These are phyloP conservation scores for Chrysoporthe puriensis DNA, from an alignment of 2,329 filamentous ascomycete species.

Conservation along the genomic window DNA sequence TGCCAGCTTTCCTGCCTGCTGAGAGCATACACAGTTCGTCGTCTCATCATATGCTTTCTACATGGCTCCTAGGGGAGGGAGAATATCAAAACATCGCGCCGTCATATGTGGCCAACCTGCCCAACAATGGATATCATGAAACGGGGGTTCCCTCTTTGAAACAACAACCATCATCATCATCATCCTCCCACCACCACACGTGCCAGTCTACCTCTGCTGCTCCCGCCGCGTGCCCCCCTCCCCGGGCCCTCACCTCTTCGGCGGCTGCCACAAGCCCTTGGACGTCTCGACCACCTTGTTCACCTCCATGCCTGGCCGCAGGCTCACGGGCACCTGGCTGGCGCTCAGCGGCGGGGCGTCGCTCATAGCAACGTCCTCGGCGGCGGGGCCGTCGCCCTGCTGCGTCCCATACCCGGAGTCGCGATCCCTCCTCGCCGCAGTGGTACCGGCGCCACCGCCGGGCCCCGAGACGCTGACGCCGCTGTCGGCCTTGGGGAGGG, in stretches of 20 bases:
- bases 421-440: slow-evolving; percentile 43
- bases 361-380: slow-evolving; percentile 53
- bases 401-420: slow-evolving; percentile 57
- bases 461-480: slow-evolving; percentile 39
- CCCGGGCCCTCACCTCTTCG: slow-evolving; percentile 20
- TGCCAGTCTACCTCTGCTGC: neutral
- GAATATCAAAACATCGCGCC: neutral
- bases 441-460: slow-evolving; percentile 34
- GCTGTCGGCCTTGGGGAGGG: slow-evolving; percentile 49
- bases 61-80: neutral
- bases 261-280: slow-evolving; percentile 62
- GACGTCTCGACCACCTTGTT: slow-evolving; percentile 66
- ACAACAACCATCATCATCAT: neutral
- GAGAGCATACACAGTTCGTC: neutral
- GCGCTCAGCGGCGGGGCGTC: slow-evolving; percentile 41
- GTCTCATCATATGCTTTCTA: neutral
- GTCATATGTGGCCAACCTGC: slow-evolving; percentile 16
- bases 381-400: slow-evolving; percentile 36
- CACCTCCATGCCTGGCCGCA: slow-evolving; percentile 58
- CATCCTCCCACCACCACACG: too few relatives aligned
- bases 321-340: slow-evolving; percentile 49
- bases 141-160: slow-evolving; percentile 6
- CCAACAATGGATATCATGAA: slow-evolving; percentile 27
- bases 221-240: neutral
- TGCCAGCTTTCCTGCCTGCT: neutral